Evolutionary conservation across 2,329 filamentous ascomycete genomes (phyloP).

Genomic region (Ceratocystis eucalypticola): DNA sequence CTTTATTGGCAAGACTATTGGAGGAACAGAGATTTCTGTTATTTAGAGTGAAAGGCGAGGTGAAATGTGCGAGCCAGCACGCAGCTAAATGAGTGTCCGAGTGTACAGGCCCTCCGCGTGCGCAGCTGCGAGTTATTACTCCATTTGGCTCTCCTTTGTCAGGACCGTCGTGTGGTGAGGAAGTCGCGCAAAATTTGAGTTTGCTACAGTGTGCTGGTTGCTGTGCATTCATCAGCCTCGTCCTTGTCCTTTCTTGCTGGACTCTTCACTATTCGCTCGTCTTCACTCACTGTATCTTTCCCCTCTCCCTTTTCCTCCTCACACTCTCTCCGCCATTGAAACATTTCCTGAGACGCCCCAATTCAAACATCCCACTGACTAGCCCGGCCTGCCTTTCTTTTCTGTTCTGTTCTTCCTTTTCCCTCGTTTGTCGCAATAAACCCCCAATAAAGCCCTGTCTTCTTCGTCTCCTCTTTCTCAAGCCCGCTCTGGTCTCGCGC

Average conservation of each 20-base stretch:
- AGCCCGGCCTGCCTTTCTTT: neutral
- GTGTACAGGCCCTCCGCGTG: too few species aligned
- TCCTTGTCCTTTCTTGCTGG: neutral
- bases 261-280: neutral
- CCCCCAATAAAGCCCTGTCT: neutral
- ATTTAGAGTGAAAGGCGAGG: neutral
- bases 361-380: neutral
- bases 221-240: neutral
- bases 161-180: too few species aligned
- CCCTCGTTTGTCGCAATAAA: neutral
- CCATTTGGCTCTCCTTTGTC: too few species aligned
- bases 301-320: neutral
- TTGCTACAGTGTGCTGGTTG: too few species aligned
- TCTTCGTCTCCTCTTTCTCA: neutral
- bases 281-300: neutral
- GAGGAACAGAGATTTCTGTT: neutral
- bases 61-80: too few species aligned
- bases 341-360: neutral
- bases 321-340: neutral
- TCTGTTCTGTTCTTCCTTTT: too few species aligned
- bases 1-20: neutral
- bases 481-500: constrained; percentile 1
- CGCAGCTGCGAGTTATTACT: too few species aligned
- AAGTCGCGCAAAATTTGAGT: too few species aligned
- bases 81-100: too few species aligned